These are phyloP conservation scores for Erythrobasidium hasegawianum DNA, from an alignment of 1,284 basidiomycete species.

Conservation along the genomic window DNA sequence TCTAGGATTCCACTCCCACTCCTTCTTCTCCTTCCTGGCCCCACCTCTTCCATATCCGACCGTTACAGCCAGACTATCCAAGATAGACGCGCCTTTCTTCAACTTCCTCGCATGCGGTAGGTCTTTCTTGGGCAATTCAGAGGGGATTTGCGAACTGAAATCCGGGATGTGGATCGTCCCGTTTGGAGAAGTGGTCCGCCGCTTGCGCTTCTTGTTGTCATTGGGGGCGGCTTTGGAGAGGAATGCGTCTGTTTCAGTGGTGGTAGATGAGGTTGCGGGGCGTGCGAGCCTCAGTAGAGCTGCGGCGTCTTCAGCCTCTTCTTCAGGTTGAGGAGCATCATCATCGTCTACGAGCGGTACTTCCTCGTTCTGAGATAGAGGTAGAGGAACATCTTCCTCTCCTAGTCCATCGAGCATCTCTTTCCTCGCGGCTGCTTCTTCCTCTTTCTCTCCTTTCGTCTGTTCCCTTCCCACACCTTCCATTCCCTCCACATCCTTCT, in stretches of 20 bases:
- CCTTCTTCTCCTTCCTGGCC: slow-evolving; percentile 36
- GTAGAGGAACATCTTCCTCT: slow-evolving; percentile 34
- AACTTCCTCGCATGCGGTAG: slow-evolving; percentile 25
- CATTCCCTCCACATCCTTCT: background rate
- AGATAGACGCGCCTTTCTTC: slow-evolving; percentile 12
- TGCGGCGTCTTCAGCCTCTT: too few relatives aligned
- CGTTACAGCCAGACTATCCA: slow-evolving; percentile 33
- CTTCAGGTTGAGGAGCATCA: too few relatives aligned
- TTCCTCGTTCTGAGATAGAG: background rate
- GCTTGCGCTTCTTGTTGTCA: slow-evolving; percentile 32
- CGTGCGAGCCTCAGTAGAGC: too few relatives aligned
- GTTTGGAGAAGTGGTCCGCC: slow-evolving; percentile 3
- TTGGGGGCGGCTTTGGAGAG: background rate
- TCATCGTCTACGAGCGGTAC: too few relatives aligned
- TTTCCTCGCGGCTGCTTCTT: slow-evolving; percentile 21
- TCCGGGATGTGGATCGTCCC: slow-evolving; percentile 20
- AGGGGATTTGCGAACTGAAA: slow-evolving; percentile 6
- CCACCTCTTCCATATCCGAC: slow-evolving; percentile 40
- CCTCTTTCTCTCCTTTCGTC: slow-evolving; percentile 12
- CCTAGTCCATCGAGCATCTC: slow-evolving; percentile 33
- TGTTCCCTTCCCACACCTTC: slow-evolving; percentile 6
- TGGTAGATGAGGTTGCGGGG: too few relatives aligned
- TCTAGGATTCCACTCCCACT: slow-evolving; percentile 38
- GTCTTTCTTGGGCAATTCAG: slow-evolving; percentile 10
- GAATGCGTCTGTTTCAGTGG: too few relatives aligned